Evolutionary conservation across 345 rosid species (phyloP).

Genomic region (Ceriops zippeliana): DNA sequence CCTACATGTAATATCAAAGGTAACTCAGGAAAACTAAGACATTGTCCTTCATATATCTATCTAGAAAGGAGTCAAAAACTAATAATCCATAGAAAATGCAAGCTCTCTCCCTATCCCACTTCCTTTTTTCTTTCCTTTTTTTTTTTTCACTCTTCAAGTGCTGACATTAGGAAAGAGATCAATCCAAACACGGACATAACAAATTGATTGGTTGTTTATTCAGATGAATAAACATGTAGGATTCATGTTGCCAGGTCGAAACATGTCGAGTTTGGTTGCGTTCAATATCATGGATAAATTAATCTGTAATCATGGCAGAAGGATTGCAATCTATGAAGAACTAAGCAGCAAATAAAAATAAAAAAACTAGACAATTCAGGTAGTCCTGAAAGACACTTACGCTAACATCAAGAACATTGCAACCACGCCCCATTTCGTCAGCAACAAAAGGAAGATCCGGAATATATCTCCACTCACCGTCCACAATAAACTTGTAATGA

Average conservation of each 20-base stretch:
- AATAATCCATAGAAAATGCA: too few relatives aligned
- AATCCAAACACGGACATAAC: neutral
- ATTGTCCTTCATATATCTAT: too few relatives aligned
- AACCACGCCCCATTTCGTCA: conserved; percentile 59
- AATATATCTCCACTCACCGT: conserved; percentile 72
- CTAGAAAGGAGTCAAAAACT: too few relatives aligned
- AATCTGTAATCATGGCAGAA: too few relatives aligned
- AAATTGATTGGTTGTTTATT: neutral
- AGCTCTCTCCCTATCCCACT: too few relatives aligned
- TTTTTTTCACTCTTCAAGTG: too few relatives aligned
- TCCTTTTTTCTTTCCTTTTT: too few relatives aligned
- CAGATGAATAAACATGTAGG: neutral
- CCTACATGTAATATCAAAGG: conserved; percentile 38
- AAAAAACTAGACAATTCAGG: neutral
- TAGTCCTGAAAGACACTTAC: conserved; percentile 41
- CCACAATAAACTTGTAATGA: conserved; percentile 86
- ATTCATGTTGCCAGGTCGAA: neutral
- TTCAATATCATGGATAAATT: too few relatives aligned
- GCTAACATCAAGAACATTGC: conserved; percentile 79
- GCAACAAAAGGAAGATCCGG: conserved; percentile 77
- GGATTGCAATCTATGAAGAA: neutral
- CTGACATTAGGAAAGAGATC: too few relatives aligned
- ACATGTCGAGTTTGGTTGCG: neutral
- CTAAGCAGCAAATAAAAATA: neutral
- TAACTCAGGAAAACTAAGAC: too few relatives aligned